Percentiles rank a stretch among this genome's conserved stretches.
These are phyloP conservation scores for Paraphoma sp. DNA, from an alignment of 2,329 filamentous ascomycete species.

Conservation along the genomic window DNA sequence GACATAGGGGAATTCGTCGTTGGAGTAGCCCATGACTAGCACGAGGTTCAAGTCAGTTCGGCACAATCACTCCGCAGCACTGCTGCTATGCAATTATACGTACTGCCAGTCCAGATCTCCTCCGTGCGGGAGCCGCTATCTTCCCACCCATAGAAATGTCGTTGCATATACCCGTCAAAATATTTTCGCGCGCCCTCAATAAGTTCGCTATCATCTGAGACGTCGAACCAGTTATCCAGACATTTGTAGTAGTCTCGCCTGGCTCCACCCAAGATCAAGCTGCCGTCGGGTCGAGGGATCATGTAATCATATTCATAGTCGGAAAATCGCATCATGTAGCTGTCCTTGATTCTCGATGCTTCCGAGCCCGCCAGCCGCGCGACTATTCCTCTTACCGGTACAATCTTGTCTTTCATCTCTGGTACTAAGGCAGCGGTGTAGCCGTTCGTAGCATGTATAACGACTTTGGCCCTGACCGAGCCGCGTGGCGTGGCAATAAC, in stretches of 20 bases:
- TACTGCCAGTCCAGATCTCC: constrained; percentile 34
- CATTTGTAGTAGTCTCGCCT: constrained; percentile 41
- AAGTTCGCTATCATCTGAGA: constrained; percentile 27
- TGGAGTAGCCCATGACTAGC: constrained; percentile 19
- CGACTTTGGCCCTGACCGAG: constrained; percentile 5
- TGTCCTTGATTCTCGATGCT: constrained; percentile 18
- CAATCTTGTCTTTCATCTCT: constrained; percentile 48
- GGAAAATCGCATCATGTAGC: constrained; percentile 54
- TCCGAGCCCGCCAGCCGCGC: constrained; percentile 7
- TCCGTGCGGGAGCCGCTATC: constrained; percentile 19
- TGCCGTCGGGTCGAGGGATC: constrained; percentile 43
- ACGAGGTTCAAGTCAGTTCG: neutral
- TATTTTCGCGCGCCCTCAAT: constrained; percentile 22
- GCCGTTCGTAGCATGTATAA: constrained; percentile 30
- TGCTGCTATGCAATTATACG: constrained; percentile 3
- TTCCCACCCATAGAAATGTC: constrained; percentile 28
- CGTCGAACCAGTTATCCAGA: constrained; percentile 14
- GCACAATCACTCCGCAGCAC: neutral
- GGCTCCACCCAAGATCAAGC: neutral
- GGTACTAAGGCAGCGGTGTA: constrained; percentile 27
- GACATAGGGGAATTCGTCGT: constrained; percentile 19
- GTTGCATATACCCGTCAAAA: constrained; percentile 38
- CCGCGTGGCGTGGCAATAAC: constrained; percentile 14
- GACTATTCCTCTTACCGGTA: constrained; percentile 35
- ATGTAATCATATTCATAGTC: constrained; percentile 59